Evolutionary conservation across 2,329 filamentous ascomycete species (phyloP).

Genomic region (Apiospora hydei): DNA sequence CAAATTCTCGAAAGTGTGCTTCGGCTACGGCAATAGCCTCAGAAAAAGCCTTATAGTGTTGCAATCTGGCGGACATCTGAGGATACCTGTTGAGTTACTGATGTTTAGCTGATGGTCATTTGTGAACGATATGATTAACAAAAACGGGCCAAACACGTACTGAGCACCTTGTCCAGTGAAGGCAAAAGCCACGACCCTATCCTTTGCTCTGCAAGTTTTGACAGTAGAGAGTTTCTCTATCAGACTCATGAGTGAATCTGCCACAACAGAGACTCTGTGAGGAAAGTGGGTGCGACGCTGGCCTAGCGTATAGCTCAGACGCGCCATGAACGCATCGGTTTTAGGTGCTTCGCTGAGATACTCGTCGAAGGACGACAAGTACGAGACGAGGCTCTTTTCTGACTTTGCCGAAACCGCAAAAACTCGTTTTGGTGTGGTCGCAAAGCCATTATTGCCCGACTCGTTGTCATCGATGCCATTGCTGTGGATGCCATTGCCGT

Average conservation of each 20-base stretch:
- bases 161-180: conserved; percentile 57
- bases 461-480: neutral
- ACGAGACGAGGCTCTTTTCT: neutral
- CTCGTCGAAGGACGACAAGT: conserved; percentile 29
- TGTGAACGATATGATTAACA: conserved; percentile 33
- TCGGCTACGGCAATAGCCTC: conserved; percentile 33
- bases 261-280: neutral
- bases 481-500: conserved; percentile 11
- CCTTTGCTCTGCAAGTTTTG: neutral
- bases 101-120: conserved; percentile 25
- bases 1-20: conserved; percentile 31
- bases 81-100: conserved; percentile 27
- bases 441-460: neutral
- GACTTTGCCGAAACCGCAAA: conserved; percentile 31
- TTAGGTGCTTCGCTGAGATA: conserved; percentile 34
- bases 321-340: conserved; percentile 28
- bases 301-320: conserved; percentile 40
- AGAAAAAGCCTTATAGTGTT: conserved; percentile 24
- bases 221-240: neutral
- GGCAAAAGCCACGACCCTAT: conserved; percentile 35
- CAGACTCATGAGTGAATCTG: neutral
- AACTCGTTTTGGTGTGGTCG: conserved; percentile 2
- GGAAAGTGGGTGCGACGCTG: conserved; percentile 29
- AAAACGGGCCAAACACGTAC: conserved; percentile 50
- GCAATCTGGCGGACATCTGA: conserved; percentile 23